Evolutionary conservation across 78 protist genomes (phyloP), one percentile per base, ranked within the genome.

Genomic region (Dictyostelium firmibasis): DNA sequence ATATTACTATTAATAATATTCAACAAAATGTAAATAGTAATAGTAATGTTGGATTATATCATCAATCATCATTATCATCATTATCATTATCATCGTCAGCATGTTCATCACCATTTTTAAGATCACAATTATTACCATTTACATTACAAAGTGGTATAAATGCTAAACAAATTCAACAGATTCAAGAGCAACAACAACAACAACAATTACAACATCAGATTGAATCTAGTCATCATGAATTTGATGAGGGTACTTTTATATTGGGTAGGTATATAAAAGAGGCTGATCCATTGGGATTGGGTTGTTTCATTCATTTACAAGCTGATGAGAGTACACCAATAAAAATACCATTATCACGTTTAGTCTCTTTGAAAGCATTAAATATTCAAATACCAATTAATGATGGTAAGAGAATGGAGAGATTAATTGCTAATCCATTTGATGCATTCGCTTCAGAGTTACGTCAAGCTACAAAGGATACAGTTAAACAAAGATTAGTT

Each of bases 161-260:
- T 29, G 3, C 36, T 2, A 35, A 35, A 29, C 25, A 23, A 35
- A 41, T 77, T 41, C 60, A 35, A 35, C 79, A 72, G 14, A 13
- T 16, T 14, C 20, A 29, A 27, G n/a, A 31, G 4, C 25, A 27
- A 72, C 43, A 29, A 33, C 79, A 72, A 72, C 75, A 75, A 20
- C 35, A 78, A n/a, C 75, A 27, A 20, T 29, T 31, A 23, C 41
- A 76, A 9, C 75, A 23, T 10, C 44, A 29, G 1, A 78, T 78
- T 2, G 94, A 89, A n/a, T 79, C 94, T 1, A 79, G 44, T 41
- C 94, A 89, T 47, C 87, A 78, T 35, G 94, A 89, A 25, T 89
- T 89, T 31, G 94, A 89, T 33, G 94, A 81, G 33, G 94, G 94
- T 3, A 25, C 94, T 3, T 89, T 89, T 81, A 29, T 89, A 14